Evolutionary conservation across 345 rosid genomes (phyloP).

Genomic region (Cardamine occulta): DNA sequence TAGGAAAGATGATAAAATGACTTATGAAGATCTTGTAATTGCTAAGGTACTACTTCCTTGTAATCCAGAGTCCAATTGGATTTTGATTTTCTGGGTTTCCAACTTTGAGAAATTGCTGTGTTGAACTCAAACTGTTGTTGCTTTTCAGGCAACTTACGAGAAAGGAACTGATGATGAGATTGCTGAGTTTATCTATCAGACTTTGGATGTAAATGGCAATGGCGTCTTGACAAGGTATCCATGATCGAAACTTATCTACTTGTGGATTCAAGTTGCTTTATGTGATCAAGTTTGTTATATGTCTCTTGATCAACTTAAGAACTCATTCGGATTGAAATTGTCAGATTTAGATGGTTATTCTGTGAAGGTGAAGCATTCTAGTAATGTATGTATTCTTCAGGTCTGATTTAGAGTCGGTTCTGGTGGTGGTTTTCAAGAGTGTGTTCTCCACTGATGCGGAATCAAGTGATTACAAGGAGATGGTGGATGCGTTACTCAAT

Average conservation of each 20-base stretch:
- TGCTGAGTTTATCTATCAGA: constrained; percentile 77
- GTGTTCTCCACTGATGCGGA: constrained; percentile 49
- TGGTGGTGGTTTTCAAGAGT: constrained; percentile 52
- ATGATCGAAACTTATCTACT: neutral
- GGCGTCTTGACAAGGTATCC: constrained; percentile 65
- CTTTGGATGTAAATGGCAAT: constrained; percentile 68
- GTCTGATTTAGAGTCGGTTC: constrained; percentile 70
- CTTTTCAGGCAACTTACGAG: constrained; percentile 70
- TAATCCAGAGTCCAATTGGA: neutral
- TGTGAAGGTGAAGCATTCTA: neutral
- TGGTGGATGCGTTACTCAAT: constrained; percentile 56
- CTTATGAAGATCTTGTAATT: constrained; percentile 76
- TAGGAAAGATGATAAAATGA: constrained; percentile 61
- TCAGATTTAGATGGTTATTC: neutral
- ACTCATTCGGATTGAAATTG: neutral
- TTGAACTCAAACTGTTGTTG: neutral
- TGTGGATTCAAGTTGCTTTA: too few relatives aligned
- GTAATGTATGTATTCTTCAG: constrained; percentile 51
- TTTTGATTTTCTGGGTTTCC: constrained; percentile 3
- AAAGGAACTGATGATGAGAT: constrained; percentile 84
- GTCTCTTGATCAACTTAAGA: neutral
- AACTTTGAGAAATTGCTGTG: neutral
- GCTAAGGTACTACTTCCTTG: constrained; percentile 66
- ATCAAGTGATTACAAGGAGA: constrained; percentile 47
- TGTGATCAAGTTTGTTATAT: constrained; percentile 1